Percentiles rank a stretch among this genome's conserved stretches.
Conservation (phyloP, 495 filamentous ascomycete genomes). For the Paragyromitra xinjiangensis region DNA sequence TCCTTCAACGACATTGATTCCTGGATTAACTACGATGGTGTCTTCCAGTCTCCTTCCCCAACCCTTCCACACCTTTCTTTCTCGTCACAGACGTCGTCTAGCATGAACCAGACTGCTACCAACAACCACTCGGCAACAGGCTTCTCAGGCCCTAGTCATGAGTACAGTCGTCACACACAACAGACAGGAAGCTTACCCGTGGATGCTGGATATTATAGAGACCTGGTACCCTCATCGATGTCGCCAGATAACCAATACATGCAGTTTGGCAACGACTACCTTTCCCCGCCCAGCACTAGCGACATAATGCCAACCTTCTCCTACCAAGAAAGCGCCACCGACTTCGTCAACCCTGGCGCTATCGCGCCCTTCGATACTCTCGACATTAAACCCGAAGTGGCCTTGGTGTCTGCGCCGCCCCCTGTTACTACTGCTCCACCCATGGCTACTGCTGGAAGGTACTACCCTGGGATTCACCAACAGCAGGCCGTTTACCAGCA, state of each 20-base stretch:
- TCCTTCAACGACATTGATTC: slow-evolving; percentile 56
- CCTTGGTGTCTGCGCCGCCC: slow-evolving; percentile 39
- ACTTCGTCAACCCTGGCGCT: slow-evolving; percentile 35
- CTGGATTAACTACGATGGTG: slow-evolving; percentile 55
- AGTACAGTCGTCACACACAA: slow-evolving; percentile 90
- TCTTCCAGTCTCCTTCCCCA: slow-evolving; percentile 47
- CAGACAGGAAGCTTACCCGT: slow-evolving; percentile 83
- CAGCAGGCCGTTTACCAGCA: slow-evolving; percentile 75
- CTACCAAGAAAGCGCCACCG: slow-evolving; percentile 54
- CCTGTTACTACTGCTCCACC: slow-evolving; percentile 69
- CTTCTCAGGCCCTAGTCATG: slow-evolving; percentile 82
- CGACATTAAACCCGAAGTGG: slow-evolving; percentile 64
- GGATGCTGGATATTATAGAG: slow-evolving; percentile 64
- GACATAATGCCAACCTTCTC: slow-evolving; percentile 68
- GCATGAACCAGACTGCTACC: slow-evolving; percentile 43
- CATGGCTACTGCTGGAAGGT: slow-evolving; percentile 69
- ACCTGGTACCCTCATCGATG: slow-evolving; percentile 62
- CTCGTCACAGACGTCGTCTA: slow-evolving; percentile 48
- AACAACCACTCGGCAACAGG: slow-evolving; percentile 50
- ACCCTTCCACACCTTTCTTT: slow-evolving; percentile 51
- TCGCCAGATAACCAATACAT: slow-evolving; percentile 63
- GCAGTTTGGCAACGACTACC: slow-evolving; percentile 69
- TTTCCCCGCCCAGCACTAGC: slow-evolving; percentile 60
- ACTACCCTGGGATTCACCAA: slow-evolving; percentile 89
- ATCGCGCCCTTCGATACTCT: slow-evolving; percentile 53